These are phyloP conservation scores for Lipomyces starkeyi DNA, from an alignment of 805 yeast genomes.

Conservation along the genomic window DNA sequence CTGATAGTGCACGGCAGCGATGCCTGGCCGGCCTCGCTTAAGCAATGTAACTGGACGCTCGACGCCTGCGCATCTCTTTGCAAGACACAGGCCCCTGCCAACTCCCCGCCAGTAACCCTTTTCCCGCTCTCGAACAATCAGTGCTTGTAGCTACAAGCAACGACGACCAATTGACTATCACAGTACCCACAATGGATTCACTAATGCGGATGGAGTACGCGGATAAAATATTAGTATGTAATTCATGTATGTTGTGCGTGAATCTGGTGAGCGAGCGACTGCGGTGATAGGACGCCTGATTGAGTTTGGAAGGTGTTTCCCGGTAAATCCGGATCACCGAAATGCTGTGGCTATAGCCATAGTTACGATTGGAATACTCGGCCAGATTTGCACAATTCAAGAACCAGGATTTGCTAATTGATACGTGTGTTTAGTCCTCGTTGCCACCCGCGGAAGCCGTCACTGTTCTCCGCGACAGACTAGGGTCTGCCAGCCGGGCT, in stretches of 20 bases:
- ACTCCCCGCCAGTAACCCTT: not conserved
- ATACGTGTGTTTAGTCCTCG: conserved; percentile 42
- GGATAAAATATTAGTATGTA: conserved; percentile 35
- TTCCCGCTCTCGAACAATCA: not conserved
- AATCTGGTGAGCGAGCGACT: conserved; percentile 1
- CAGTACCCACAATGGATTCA: conserved; percentile 30
- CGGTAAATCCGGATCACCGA: not conserved
- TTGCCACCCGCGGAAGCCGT: conserved; percentile 65
- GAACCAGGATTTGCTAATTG: not conserved
- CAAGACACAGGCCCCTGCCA: not conserved
- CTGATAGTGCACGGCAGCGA: not conserved
- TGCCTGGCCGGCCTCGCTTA: too few species aligned
- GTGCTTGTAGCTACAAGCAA: not conserved
- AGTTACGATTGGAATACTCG: not conserved
- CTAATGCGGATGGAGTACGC: conserved; percentile 36
- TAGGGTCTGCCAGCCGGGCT: conserved; percentile 58
- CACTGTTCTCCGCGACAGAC: conserved; percentile 63
- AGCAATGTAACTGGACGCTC: not conserved
- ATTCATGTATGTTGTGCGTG: not conserved
- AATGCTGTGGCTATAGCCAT: not conserved
- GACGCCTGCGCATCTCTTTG: not conserved
- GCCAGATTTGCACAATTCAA: not conserved
- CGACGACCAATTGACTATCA: not conserved
- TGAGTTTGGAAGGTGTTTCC: not conserved
- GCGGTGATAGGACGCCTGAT: not conserved